These are phyloP conservation scores for Brasenia schreberi DNA, from an alignment of 164 flowering plant species.

Conservation along the genomic window DNA sequence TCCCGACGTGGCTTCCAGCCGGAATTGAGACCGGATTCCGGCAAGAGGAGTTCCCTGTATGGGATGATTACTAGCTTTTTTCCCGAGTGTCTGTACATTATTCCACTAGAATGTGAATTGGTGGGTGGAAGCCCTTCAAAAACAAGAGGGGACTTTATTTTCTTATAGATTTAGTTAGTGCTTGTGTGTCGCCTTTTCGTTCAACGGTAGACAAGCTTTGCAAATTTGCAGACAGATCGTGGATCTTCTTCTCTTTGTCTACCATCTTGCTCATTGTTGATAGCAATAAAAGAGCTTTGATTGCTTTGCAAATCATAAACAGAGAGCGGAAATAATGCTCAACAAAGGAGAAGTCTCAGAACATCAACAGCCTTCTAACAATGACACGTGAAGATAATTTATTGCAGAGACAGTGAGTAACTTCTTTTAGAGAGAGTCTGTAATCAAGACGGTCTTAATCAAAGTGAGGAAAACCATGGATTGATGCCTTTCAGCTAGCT, in stretches of 20 bases:
- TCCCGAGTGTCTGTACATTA: background rate
- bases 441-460: too few species aligned
- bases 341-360: too few species aligned
- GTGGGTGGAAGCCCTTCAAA: background rate
- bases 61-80: slow-evolving; percentile 6
- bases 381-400: too few species aligned
- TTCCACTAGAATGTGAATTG: background rate
- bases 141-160: background rate
- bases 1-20: slow-evolving; percentile 2
- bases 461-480: too few species aligned
- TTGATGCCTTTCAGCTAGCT: too few species aligned
- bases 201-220: background rate
- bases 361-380: too few species aligned
- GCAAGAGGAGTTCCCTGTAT: slow-evolving; percentile 15
- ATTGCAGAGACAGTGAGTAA: too few species aligned
- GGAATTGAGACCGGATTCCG: slow-evolving; percentile 13
- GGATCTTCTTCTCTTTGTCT: background rate
- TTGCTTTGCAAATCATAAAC: too few species aligned
- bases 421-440: too few species aligned
- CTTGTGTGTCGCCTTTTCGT: background rate
- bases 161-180: background rate
- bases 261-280: too few species aligned
- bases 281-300: too few species aligned
- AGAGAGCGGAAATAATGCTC: too few species aligned
- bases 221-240: background rate